Conservation (phyloP, 2,329 filamentous ascomycete species). For the Aspergillus aculeatus region DNA sequence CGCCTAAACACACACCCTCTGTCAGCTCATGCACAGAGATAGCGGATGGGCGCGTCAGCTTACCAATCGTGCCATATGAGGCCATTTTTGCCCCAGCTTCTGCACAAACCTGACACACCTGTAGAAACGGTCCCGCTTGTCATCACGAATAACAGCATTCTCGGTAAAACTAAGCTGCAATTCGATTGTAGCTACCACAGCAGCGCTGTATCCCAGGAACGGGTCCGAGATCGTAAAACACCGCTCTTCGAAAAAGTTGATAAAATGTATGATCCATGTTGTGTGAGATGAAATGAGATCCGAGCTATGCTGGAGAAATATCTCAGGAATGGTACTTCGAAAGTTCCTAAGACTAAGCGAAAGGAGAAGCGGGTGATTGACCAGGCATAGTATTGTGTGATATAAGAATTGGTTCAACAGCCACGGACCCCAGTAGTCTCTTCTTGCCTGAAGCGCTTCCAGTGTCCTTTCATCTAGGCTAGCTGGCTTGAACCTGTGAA, state of each 20-base stretch:
- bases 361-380: slow-evolving; percentile 56
- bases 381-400: slow-evolving; percentile 52
- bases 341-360: slow-evolving; percentile 55
- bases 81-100: slow-evolving; percentile 44
- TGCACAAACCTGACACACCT: slow-evolving; percentile 49
- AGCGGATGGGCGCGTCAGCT: slow-evolving; percentile 1
- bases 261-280: slow-evolving; percentile 55
- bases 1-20: slow-evolving; percentile 31
- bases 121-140: slow-evolving; percentile 46
- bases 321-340: slow-evolving; percentile 53
- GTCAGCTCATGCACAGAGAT: background rate
- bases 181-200: slow-evolving; percentile 55
- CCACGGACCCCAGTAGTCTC: slow-evolving; percentile 56
- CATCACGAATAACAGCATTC: slow-evolving; percentile 36
- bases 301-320: slow-evolving; percentile 55
- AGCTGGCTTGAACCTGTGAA: slow-evolving; percentile 52
- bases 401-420: slow-evolving; percentile 55
- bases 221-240: slow-evolving; percentile 49
- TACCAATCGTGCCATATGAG: slow-evolving; percentile 47
- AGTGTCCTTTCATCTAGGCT: slow-evolving; percentile 46
- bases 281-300: slow-evolving; percentile 53
- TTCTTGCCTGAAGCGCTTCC: slow-evolving; percentile 45
- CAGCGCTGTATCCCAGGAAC: slow-evolving; percentile 51
- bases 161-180: slow-evolving; percentile 55
- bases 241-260: slow-evolving; percentile 49